phyloP scores from a whole-genome alignment of 306 rosid genomes.

The Luffa aegyptiaca region DNA sequence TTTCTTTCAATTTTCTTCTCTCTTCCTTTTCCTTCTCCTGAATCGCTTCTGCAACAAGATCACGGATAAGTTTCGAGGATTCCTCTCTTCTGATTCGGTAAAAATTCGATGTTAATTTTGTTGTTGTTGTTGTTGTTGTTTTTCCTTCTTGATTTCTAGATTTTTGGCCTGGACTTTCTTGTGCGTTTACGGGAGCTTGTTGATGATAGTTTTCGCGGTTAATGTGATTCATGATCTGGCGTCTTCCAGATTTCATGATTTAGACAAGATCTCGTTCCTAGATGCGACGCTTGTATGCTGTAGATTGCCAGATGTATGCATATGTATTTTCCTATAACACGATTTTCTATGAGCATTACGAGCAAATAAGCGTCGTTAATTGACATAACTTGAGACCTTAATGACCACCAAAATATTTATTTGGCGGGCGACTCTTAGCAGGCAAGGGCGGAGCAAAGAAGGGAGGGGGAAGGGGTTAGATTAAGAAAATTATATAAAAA shows the following conservation, averaged over 20 bases:
- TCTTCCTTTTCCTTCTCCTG: slow-evolving; percentile 11
- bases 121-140: not conserved
- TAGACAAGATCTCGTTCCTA: not conserved
- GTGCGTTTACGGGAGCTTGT: not conserved
- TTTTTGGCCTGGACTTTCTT: not conserved
- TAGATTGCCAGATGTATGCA: not conserved
- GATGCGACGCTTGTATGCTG: not conserved
- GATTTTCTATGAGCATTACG: not conserved
- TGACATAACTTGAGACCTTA: not conserved
- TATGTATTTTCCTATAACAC: not conserved
- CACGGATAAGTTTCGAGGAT: slow-evolving; percentile 1
- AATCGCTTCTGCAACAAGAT: slow-evolving; percentile 23
- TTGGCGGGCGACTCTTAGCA: not conserved
- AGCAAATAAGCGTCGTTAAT: not conserved
- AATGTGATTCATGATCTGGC: not conserved
- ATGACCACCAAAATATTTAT: not conserved
- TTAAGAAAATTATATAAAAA: too few species aligned
- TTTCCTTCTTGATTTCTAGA: not conserved
- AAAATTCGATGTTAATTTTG: not conserved
- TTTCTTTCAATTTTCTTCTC: not conserved
- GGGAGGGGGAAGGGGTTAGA: not conserved
- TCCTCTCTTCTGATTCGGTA: not conserved
- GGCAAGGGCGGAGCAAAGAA: not conserved
- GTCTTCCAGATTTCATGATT: not conserved
- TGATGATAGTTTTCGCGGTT: not conserved